Percentiles rank a stretch among this genome's conserved stretches.
Conservation (phyloP, 1,139 yeast species). For the Debaryomyces robertsiae region DNA sequence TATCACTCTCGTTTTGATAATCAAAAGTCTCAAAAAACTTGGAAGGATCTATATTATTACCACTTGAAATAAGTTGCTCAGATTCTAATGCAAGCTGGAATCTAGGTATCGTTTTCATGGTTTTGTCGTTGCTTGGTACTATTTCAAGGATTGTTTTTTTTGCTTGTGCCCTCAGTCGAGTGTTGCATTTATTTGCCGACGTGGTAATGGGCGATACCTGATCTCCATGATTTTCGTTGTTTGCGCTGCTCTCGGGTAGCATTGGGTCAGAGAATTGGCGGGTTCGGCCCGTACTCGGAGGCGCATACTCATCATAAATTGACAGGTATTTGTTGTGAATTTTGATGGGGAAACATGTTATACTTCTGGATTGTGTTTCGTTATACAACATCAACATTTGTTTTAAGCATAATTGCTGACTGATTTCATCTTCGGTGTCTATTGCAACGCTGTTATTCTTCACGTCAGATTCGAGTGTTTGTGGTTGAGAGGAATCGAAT, state of each 20-base stretch:
- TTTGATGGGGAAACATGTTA: conserved; percentile 5
- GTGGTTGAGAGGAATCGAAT: neutral
- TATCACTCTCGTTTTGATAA: neutral
- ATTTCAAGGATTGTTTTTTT: neutral
- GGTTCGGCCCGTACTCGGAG: too few relatives aligned
- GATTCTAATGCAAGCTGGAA: neutral
- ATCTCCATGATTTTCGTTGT: too few relatives aligned
- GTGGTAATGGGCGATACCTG: too few relatives aligned
- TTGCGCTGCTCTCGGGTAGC: too few relatives aligned
- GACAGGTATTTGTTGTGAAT: too few relatives aligned
- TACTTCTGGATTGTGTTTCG: conserved; percentile 3
- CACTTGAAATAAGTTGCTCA: neutral
- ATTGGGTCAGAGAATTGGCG: too few relatives aligned
- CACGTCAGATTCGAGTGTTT: conserved; percentile 8
- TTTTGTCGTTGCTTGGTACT: neutral
- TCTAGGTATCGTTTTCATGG: neutral
- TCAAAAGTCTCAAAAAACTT: conserved; percentile 1
- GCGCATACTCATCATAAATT: too few relatives aligned
- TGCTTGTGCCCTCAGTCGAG: neutral
- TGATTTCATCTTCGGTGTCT: conserved; percentile 1
- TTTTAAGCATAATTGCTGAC: conserved; percentile 5
- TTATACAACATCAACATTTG: conserved; percentile 4
- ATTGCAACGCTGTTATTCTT: conserved; percentile 6
- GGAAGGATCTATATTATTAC: conserved; percentile 1
- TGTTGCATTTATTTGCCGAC: too few relatives aligned